Base-by-base conservation (phyloP, 176 grass and related monocot genomes). In the Lolium rigidum region DNA sequence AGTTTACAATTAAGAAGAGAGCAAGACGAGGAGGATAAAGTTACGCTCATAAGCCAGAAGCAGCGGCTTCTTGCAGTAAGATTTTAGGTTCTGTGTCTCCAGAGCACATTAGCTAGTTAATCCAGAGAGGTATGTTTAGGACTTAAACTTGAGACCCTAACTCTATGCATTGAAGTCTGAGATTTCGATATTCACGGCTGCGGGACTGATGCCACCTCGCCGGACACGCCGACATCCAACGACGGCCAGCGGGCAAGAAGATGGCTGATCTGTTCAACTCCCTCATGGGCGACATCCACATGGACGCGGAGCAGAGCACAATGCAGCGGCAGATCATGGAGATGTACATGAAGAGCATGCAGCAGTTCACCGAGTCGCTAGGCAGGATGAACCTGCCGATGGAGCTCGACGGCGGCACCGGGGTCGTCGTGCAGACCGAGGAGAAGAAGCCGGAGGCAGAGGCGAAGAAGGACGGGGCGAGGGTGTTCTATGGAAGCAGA, bases 311-410 rank as follows among this genome's bases (percentile, higher is more conserved):
- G 87, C 91, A 93, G 74, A 92, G 71, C 83, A 89, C 84, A 60
- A 98, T 95, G 93, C 95, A 98, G 92, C 86, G 92, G 26, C 95
- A 95, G 87, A 98, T 98, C 83, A 87, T 98, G 82, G 91, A 98
- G 76, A 95, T 98, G 95, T 98, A 98, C 81, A 49, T 95, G 20
- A 84, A 95, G 81, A 98, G 95, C 86, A 95, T 98, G 95, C 95
- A 95, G 70, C 95, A 98, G 77, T 98, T 95, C 74, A 93, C 89
- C 14, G 93, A 93, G 15, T 95, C 95, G 12, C 74, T 98, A 52
- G 66, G 83, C 58, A 93, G 86, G 62, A 92, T 95, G 93, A 95
- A 90, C 80, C 80, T 98, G 37, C 95, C 95, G 4, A 76, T 98
- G 37, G 83, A 95, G 56, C 78, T 98, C 10, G 87, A 83, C 52